These are phyloP conservation scores for Canavalia gladiata DNA, from an alignment of 306 rosid species.

Conservation along the genomic window DNA sequence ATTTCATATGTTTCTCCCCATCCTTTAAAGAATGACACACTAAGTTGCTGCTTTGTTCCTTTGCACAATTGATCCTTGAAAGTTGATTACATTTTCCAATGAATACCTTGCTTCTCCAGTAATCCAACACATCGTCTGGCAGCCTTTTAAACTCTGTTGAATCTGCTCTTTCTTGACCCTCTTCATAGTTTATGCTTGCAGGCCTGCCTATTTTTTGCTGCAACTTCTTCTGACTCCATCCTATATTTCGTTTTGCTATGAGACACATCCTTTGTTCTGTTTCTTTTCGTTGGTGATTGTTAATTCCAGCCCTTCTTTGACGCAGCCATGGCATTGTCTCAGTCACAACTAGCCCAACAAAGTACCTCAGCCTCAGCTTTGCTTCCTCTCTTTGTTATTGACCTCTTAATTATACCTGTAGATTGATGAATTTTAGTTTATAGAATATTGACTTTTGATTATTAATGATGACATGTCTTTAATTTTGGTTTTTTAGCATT, in stretches of 20 bases:
- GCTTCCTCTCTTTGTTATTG: background rate
- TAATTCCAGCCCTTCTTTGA: background rate
- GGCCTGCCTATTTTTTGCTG: background rate
- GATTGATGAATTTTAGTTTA: conserved; percentile 18
- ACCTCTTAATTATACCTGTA: background rate
- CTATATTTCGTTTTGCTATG: background rate
- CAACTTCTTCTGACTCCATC: background rate
- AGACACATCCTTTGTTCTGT: background rate
- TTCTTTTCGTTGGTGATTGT: background rate
- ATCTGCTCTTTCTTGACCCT: background rate
- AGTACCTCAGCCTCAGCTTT: background rate
- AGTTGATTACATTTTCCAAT: background rate
- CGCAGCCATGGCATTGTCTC: background rate
- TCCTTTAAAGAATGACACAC: background rate
- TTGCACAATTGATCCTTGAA: background rate
- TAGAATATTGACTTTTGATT: background rate
- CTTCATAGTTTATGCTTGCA: background rate
- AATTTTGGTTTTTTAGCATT: background rate
- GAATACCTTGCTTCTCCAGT: conserved; percentile 13
- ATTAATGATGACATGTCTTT: background rate
- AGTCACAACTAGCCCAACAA: background rate
- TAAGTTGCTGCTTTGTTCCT: background rate
- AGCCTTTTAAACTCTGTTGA: background rate
- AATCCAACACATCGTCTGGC: background rate
- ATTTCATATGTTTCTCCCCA: background rate